These are phyloP conservation scores for Chimonanthus praecox DNA, from an alignment of 164 flowering plant species.

Conservation along the genomic window DNA sequence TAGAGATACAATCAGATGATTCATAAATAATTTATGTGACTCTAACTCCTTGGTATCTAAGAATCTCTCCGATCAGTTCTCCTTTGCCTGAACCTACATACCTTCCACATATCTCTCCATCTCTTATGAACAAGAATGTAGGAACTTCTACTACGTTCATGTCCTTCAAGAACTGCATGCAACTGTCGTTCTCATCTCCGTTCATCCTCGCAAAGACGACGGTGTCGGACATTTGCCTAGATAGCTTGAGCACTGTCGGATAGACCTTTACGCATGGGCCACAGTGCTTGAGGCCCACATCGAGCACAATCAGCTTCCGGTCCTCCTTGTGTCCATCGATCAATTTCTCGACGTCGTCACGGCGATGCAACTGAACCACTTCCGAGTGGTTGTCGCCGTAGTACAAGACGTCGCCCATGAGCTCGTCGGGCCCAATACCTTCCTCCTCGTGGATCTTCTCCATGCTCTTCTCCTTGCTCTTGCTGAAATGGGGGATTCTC, in stretches of 20 bases:
- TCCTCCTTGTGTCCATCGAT: conserved; percentile 49
- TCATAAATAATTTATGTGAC: conserved; percentile 42
- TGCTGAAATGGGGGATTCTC: conserved; percentile 81
- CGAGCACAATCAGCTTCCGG: conserved; percentile 69
- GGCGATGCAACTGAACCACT: conserved; percentile 65
- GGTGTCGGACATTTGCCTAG: conserved; percentile 67
- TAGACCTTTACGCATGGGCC: conserved; percentile 99
- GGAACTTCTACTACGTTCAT: conserved; percentile 91
- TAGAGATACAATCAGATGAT: no score
- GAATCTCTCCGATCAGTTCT: conserved; percentile 89
- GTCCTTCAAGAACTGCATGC: conserved; percentile 78
- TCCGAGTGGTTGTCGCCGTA: conserved; percentile 80
- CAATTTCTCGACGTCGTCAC: conserved; percentile 70
- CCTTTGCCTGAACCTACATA: conserved; percentile 97
- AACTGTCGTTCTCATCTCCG: conserved; percentile 96
- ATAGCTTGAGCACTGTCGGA: conserved; percentile 84
- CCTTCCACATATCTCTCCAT: conserved; percentile 76
- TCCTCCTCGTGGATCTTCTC: conserved; percentile 89
- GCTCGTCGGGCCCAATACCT: conserved; percentile 74
- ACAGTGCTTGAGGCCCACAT: conserved; percentile 90
- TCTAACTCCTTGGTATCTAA: conserved; percentile 90
- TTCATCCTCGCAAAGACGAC: conserved; percentile 93
- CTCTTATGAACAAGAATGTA: conserved; percentile 84
- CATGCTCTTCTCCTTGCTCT: conserved; percentile 56
- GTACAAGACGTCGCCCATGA: conserved; percentile 79